These are phyloP conservation scores for Scheffersomyces titani DNA, from an alignment of 1,139 yeast species.

Conservation along the genomic window DNA sequence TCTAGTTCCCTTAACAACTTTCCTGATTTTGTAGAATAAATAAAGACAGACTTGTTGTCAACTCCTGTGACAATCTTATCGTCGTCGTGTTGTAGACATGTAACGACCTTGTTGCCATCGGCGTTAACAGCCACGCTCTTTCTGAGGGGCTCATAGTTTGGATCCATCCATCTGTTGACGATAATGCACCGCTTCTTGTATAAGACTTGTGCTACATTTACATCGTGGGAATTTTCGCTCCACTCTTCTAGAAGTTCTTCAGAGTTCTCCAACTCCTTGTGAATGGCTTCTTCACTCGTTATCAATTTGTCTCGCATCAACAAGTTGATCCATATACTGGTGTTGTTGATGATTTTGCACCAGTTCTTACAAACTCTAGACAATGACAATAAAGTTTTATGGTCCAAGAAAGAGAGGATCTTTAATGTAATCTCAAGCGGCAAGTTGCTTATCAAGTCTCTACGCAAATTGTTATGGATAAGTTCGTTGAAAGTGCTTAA, in stretches of 20 bases:
- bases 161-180: constrained; percentile 80
- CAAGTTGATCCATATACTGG: constrained; percentile 60
- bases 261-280: constrained; percentile 32
- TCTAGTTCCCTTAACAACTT: constrained; percentile 62
- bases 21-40: constrained; percentile 80
- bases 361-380: constrained; percentile 71
- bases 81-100: constrained; percentile 92
- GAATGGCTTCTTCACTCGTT: constrained; percentile 35
- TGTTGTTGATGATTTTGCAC: constrained; percentile 62
- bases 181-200: constrained; percentile 70
- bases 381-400: constrained; percentile 59
- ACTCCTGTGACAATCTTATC: constrained; percentile 92
- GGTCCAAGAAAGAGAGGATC: constrained; percentile 69
- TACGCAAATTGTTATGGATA: constrained; percentile 60
- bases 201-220: constrained; percentile 51
- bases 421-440: constrained; percentile 79
- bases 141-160: constrained; percentile 66
- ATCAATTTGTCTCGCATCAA: constrained; percentile 57
- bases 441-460: constrained; percentile 69
- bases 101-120: constrained; percentile 80
- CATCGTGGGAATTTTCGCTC: constrained; percentile 17
- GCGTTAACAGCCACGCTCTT: constrained; percentile 65
- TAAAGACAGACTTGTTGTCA: constrained; percentile 80
- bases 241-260: constrained; percentile 34
- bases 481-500: constrained; percentile 66